Conservation (phyloP, 805 yeast genomes). For the Pichia pseudocactophila region DNA sequence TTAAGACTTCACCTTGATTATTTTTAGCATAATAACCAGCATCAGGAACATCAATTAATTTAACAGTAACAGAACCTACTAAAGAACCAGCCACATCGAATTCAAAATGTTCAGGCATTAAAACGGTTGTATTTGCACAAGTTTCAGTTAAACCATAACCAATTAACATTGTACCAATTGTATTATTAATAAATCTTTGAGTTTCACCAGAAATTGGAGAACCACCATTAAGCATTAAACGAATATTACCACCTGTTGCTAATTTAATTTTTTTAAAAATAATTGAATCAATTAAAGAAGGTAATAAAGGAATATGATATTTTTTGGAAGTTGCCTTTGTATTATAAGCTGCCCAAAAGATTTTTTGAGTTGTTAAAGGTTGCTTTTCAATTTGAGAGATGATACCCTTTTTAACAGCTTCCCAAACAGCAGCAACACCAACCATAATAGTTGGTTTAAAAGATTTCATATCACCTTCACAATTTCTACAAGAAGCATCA, state of each 20-base stretch:
- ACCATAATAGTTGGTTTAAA: conserved; percentile 92
- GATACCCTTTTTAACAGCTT: conserved; percentile 88
- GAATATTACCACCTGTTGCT: conserved; percentile 90
- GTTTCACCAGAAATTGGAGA: conserved; percentile 79
- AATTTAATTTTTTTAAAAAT: conserved; percentile 82
- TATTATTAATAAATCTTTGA: conserved; percentile 67
- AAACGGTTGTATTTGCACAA: conserved; percentile 74
- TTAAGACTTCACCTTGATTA: conserved; percentile 86
- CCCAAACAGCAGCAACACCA: conserved; percentile 99
- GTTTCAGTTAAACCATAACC: conserved; percentile 98
- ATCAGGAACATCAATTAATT: conserved; percentile 84
- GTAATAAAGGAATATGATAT: conserved; percentile 73
- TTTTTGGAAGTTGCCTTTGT: conserved; percentile 57
- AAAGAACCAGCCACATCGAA: conserved; percentile 75
- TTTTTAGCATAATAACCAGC: conserved; percentile 86
- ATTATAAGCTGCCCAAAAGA: conserved; percentile 83
- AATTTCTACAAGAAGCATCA: conserved; percentile 71
- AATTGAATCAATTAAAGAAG: conserved; percentile 55
- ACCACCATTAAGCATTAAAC: conserved; percentile 78
- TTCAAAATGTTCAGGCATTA: conserved; percentile 57
- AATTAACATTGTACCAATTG: conserved; percentile 77
- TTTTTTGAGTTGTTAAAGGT: conserved; percentile 59
- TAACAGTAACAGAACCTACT: conserved; percentile 75
- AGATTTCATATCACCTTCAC: conserved; percentile 79
- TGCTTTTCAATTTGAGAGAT: conserved; percentile 59